These are phyloP conservation scores for Stephania cephalantha DNA, from an alignment of 164 flowering plant genomes.

Conservation along the genomic window DNA sequence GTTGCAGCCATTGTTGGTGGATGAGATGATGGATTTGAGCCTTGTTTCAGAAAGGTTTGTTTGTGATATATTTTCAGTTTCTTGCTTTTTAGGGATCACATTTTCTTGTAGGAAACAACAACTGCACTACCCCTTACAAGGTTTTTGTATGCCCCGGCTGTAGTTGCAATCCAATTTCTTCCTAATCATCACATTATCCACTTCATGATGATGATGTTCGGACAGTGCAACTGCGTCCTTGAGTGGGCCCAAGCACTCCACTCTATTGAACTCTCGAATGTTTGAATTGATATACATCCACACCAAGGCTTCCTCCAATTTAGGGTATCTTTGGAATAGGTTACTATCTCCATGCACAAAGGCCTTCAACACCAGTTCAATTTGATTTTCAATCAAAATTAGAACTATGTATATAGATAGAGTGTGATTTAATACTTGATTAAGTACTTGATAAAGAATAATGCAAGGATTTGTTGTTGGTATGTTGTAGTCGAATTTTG, in stretches of 20 bases:
- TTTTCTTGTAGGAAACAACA: conserved; percentile 77
- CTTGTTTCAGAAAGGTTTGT: too few relatives aligned
- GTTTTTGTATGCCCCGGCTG: conserved; percentile 31
- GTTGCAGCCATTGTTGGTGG: too few relatives aligned
- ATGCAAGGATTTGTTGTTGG: too few relatives aligned
- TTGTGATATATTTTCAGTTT: too few relatives aligned
- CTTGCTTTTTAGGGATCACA: too few relatives aligned
- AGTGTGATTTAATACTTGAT: too few relatives aligned
- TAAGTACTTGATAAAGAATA: too few relatives aligned
- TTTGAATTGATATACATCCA: conserved; percentile 96
- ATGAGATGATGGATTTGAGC: too few relatives aligned
- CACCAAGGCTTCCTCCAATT: conserved; percentile 70
- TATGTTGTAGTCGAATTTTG: too few relatives aligned
- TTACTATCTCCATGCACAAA: conserved; percentile 86
- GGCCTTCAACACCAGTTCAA: conserved; percentile 73
- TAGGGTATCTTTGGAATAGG: conserved; percentile 64
- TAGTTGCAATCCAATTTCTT: background rate
- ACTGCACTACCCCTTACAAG: conserved; percentile 48
- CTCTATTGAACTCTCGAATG: conserved; percentile 67
- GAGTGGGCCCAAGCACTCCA: conserved; percentile 93
- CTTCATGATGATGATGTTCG: too few relatives aligned
- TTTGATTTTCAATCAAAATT: background rate
- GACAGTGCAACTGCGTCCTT: conserved; percentile 42
- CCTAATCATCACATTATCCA: background rate
- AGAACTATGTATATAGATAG: too few relatives aligned